A percentile compares a stretch with the other conserved stretches of the same genome.
phyloP scores from a whole-genome alignment of 352 stramenopile genomes.

The Saprolegnia diclina region DNA sequence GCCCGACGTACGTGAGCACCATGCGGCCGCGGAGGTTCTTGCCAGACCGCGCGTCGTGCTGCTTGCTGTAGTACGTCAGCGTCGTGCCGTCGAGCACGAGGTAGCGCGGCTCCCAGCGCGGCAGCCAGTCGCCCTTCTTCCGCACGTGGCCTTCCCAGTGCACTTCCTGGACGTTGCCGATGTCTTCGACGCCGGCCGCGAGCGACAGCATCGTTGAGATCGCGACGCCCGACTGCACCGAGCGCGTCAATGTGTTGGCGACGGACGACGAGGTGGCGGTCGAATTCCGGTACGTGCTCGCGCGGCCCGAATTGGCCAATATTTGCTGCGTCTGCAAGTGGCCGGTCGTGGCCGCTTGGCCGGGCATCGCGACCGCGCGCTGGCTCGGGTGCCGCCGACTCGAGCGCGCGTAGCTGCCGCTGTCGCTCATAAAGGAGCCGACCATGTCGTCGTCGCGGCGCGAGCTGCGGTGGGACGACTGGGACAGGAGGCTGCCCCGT shows the following conservation, averaged over 20 bases:
- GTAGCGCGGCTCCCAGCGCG: slow-evolving; percentile 68
- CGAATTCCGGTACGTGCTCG: not conserved
- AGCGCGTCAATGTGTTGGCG: not conserved
- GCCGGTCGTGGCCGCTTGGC: not conserved
- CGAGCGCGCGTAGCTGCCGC: not conserved
- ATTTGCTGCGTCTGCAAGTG: not conserved
- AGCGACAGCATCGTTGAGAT: not conserved
- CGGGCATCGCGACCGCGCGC: not conserved
- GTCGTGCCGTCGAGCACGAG: slow-evolving; percentile 49
- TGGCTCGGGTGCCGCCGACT: not conserved
- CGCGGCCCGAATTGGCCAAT: not conserved
- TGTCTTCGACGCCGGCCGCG: not conserved
- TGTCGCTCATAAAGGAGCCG: not conserved
- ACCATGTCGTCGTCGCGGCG: not conserved
- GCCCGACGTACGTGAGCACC: slow-evolving; percentile 52
- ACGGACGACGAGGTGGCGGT: not conserved
- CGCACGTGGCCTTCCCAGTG: slow-evolving; percentile 53
- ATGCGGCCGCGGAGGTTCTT: slow-evolving; percentile 44
- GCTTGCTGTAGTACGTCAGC: slow-evolving; percentile 24
- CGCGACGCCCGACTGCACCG: not conserved
- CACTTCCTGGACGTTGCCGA: slow-evolving; percentile 6
- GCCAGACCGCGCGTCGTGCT: slow-evolving; percentile 25
- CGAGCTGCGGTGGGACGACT: not conserved
- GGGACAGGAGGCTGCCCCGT: not conserved
- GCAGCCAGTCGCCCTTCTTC: slow-evolving; percentile 74